Evolutionary conservation across 805 yeast genomes (phyloP), one percentile per base, ranked within the genome.

Genomic region (Lachancea meyersii): DNA sequence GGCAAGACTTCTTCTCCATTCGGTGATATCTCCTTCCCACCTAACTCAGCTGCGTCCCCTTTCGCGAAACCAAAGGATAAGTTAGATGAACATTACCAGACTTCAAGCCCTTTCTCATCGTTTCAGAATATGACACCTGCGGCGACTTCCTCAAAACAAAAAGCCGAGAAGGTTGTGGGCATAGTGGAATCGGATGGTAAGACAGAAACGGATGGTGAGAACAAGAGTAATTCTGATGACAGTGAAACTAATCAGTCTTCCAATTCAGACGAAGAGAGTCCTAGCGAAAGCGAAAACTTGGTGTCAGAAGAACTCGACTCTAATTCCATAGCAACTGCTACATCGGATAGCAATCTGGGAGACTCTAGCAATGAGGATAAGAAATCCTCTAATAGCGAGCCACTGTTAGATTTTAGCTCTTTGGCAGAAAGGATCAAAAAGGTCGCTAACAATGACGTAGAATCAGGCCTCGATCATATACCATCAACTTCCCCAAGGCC

Each of bases 361-460:
- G 14, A 26, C 23, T 16, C 7, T 17, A 34, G 17, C 38, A 8
- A 14, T 6, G 18, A 22, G 23, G 8, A 5, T n/a, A 20, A 24
- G 18, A 21, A 24, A 8, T 26, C 31, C 8, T 23, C 27, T 4
- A 17, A 13, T 13, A 24, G 16, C 9, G 23, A 22, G 10, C 17
- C 20, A 10, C 11, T 13, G 11, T 27, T 23, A 17, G 38, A 40
- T 21, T 47, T 58, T 14, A 49, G 58, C 7, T 47, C 54, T 1
- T 35, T 59, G 9, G 43, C 62, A 8, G 61, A 58, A 32, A 46
- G 55, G 20, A 54, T 58, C 20, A 60, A 60, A 43, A 51, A 57
- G 36, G 50, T 46, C 10, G 63, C 63, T 1, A 58, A 55, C 30
- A 34, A 54, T 2, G 34, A 52, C n/a, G n/a, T n/a, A n/a, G n/a